These are phyloP conservation scores for Lentinula detonsa DNA, from an alignment of 768 basidiomycete genomes.

Conservation along the genomic window DNA sequence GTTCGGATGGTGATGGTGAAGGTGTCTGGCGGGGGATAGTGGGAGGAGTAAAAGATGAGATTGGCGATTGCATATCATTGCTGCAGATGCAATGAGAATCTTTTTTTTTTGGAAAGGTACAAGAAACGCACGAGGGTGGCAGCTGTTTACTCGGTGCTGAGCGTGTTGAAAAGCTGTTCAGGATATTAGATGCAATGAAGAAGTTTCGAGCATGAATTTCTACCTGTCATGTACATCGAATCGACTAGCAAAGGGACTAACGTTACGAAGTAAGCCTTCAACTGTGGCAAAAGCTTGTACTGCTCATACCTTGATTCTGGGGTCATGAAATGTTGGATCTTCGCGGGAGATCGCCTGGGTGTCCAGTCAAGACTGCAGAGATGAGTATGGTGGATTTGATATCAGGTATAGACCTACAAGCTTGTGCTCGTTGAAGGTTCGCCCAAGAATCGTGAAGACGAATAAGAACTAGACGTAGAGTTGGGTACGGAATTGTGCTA, in stretches of 20 bases:
- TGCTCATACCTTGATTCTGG: slow-evolving; percentile 11
- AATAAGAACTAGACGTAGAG: neutral
- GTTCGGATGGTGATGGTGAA: slow-evolving; percentile 7
- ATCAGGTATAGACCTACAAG: neutral
- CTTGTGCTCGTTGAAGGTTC: neutral
- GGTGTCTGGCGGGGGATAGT: slow-evolving; percentile 1
- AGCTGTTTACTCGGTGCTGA: neutral
- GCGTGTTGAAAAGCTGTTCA: neutral
- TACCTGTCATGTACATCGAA: neutral
- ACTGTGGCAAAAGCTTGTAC: neutral
- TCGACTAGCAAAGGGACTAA: slow-evolving; percentile 2
- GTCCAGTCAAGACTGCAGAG: neutral
- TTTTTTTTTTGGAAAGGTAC: neutral
- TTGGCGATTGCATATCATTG: neutral
- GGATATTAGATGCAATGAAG: neutral
- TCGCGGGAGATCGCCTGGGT: neutral
- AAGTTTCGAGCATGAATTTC: neutral
- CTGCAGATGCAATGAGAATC: neutral
- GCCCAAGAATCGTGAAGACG: neutral
- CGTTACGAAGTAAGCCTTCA: neutral
- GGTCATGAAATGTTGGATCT: slow-evolving; percentile 9
- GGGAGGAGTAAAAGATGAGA: neutral
- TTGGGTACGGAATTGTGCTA: neutral
- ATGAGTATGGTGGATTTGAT: neutral
- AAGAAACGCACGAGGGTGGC: neutral